A percentile compares a stretch with the other conserved stretches of the same genome.
These are phyloP conservation scores for Paramecium tetraurelia DNA, from an alignment of 73 alveolate species.

Conservation along the genomic window DNA sequence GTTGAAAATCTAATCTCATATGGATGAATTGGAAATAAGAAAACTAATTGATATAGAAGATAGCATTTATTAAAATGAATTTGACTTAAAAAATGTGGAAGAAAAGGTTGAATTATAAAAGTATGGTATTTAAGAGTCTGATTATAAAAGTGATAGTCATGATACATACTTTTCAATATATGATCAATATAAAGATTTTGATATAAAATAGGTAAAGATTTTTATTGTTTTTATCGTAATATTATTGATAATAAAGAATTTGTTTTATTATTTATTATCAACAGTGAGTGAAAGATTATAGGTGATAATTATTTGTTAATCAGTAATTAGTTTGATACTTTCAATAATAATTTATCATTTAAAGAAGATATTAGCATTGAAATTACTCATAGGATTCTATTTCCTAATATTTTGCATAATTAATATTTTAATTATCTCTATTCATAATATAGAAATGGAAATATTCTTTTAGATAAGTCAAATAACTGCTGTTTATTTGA, in stretches of 20 bases:
- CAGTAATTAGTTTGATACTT: neutral
- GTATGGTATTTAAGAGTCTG: neutral
- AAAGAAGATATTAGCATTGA: neutral
- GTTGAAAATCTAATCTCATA: neutral
- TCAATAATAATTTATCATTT: neutral
- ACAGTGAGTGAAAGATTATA: neutral
- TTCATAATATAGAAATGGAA: neutral
- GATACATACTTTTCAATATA: neutral
- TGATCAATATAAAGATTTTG: neutral
- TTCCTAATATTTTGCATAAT: neutral
- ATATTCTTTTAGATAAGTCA: neutral
- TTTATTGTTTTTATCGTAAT: neutral
- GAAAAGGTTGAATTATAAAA: neutral
- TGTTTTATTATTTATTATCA: neutral
- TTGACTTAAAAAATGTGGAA: neutral
- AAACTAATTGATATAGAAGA: neutral
- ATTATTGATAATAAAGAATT: neutral
- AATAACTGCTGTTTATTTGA: neutral
- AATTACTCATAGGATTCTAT: neutral
- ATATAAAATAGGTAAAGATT: neutral
- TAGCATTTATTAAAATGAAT: neutral
- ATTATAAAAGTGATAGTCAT: neutral
- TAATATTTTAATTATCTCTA: neutral
- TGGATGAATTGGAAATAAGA: constrained; percentile 7
- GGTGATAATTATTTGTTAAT: neutral